A percentile compares a stretch with the other conserved stretches of the same genome.
Conservation (phyloP, 352 stramenopile species). For the Blastocystis sp. region DNA sequence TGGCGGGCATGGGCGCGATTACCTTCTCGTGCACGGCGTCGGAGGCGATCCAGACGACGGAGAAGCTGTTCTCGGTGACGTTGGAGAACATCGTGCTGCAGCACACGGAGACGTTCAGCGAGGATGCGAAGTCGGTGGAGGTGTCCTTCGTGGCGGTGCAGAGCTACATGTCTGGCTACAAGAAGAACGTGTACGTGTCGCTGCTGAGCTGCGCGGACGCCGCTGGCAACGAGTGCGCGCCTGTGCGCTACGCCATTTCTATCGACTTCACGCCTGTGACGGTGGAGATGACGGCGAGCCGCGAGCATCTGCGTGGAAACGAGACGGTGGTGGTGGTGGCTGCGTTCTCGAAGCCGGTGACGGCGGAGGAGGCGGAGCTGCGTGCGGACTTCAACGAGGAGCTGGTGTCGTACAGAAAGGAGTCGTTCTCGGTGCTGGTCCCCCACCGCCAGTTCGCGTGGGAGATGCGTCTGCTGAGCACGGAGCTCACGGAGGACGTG, state of each 20-base stretch:
- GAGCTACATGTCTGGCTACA: not conserved
- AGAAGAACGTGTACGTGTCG: not conserved
- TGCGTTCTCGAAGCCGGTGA: not conserved
- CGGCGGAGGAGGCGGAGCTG: not conserved
- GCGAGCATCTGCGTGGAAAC: not conserved
- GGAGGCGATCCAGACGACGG: not conserved
- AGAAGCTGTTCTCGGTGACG: not conserved
- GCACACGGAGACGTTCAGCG: not conserved
- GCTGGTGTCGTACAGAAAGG: not conserved
- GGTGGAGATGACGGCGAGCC: not conserved
- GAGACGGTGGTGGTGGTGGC: not conserved
- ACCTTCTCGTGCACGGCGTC: not conserved
- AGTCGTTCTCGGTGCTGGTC: not conserved
- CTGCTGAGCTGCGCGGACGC: not conserved
- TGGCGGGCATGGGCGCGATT: not conserved
- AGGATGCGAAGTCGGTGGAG: not conserved
- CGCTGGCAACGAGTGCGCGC: not conserved
- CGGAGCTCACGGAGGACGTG: not conserved
- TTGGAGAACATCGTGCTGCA: slow-evolving; percentile 7
- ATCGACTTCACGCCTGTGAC: not conserved
- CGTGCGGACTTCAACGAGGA: not conserved
- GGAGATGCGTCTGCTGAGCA: not conserved
- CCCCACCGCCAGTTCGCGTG: not conserved
- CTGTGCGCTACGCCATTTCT: not conserved
- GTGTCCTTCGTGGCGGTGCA: not conserved